Base-by-base conservation (phyloP, 2,329 filamentous ascomycete genomes). In the Bipolaris sorokiniana region DNA sequence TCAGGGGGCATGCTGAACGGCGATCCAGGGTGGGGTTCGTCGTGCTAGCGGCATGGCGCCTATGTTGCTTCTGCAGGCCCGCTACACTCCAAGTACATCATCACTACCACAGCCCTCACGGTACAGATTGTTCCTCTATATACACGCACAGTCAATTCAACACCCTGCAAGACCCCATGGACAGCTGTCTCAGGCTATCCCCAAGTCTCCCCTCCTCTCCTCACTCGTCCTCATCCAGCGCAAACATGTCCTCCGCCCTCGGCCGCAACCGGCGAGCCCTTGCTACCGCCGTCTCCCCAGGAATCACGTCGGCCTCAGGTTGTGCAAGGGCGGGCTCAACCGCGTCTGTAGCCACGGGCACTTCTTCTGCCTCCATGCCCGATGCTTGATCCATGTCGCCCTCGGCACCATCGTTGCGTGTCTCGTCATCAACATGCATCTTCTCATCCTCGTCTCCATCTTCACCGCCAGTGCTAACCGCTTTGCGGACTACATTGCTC, bases 171-270 rank as follows among this genome's bases (percentile, higher is more conserved):
- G 3, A 1, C 28, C 28, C 28, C 28, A 31, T 31, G 28, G 28
- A 5, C 28, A 5, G 28, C 28, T 10, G 28, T 20, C 46, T 48
- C 33, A 40, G 48, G 58, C 45, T 58, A 61, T 61, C 56, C 53
- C 50, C 15, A 5, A 13, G 7, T 15, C n/a, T 13, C 48, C 18
- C 15, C 7, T 37, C 3, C 5, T 2, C 26, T 26, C 20, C 26
- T 37, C 49, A n/a, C 34, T 55, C 47, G 15, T 50, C 51, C 22
- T 66, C 69, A 20, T 75, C 72, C 10, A 70, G 69, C 11, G 66
- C 73, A 65, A 78, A 78, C 74, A 78, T 77, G 55, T 78, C 76
- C 56, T 76, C 74, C 5, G 76, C 75, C 47, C 65, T 73, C 6
- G 76, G 75, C 41, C 76, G 64, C 15, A 70, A 56, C 15, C 73